Evolutionary conservation across 192 early-diverging fungal species (phyloP).

Genomic region (Entomortierella beljakovae): DNA sequence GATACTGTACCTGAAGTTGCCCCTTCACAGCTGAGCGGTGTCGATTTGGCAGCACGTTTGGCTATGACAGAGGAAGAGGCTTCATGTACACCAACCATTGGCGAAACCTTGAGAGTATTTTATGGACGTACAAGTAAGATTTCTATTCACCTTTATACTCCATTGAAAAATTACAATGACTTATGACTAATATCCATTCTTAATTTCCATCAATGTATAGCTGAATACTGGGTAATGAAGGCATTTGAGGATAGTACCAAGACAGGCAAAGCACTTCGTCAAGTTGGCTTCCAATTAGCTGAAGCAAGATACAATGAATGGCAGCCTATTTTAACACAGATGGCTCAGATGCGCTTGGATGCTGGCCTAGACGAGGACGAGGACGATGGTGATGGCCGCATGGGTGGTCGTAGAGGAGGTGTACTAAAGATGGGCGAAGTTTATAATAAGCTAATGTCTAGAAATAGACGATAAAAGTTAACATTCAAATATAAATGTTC

Average conservation of each 20-base stretch:
- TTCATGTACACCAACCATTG: conserved; percentile 50
- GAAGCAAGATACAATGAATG: conserved; percentile 58
- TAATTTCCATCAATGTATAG: conserved; percentile 14
- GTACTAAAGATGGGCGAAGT: conserved; percentile 52
- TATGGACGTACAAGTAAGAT: conserved; percentile 60
- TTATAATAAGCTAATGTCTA: conserved; percentile 50
- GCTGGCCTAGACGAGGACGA: conserved; percentile 55
- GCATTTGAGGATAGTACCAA: conserved; percentile 55
- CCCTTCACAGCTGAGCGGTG: conserved; percentile 50
- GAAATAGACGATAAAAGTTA: conserved; percentile 43
- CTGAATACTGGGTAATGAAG: conserved; percentile 57
- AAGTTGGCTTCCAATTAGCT: conserved; percentile 59
- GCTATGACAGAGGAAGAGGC: conserved; percentile 57
- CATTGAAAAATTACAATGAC: background rate
- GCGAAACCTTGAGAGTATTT: conserved; percentile 59
- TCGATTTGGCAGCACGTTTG: conserved; percentile 46
- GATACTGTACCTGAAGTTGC: conserved; percentile 13
- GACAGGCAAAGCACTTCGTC: conserved; percentile 59
- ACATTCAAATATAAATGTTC: too few relatives aligned
- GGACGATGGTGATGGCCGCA: conserved; percentile 33
- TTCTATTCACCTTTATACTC: background rate
- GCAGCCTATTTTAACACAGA: conserved; percentile 58
- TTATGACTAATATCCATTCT: background rate
- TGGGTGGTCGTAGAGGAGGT: conserved; percentile 24
- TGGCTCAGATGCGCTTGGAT: conserved; percentile 57